Base-by-base conservation (phyloP, 352 stramenopile genomes). In the Globisporangium okanoganense region DNA sequence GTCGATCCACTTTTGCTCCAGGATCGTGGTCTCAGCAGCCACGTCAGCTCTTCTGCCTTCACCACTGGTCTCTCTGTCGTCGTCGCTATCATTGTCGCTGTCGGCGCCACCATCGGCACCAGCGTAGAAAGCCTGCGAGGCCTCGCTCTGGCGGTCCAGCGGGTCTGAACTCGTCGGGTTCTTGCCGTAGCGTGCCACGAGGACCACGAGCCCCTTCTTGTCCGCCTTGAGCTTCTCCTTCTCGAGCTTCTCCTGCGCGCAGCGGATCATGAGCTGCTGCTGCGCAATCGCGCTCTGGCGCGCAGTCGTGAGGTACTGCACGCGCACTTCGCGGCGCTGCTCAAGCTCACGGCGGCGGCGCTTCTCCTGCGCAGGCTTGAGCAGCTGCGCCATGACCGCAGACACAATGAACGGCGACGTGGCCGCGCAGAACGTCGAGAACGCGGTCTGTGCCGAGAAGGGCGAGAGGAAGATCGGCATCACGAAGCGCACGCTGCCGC, bases 401-500 rank as follows among this genome's bases (percentile, higher is more conserved):
- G 82, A 79, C 38, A 90, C 59, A 44, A 92, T 43, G 51, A 92
- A 89, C 2, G 82, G 85, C 13, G 79, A 77, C 4, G 85, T 92
- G 13, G 85, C 85, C 3, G 79, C 82, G 55, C 76, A 78, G 53
- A 94, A 92, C 13, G 85, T 90, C 54, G 81, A 78, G 48, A 85
- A 89, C 14, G 81, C 82, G 1, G 76, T 81, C 54, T 90, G 72
- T 7, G 66, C 67, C 5, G 76, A 87, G 64, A 92, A 90, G 7
- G 85, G 85, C 9, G 82, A 85, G 47, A 94, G 58, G 65, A 90
- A 90, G 67, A 94, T 89, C 16, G 85, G 85, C 62, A 92, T 67
- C 25, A 92, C 85, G 43, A 94, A 94, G 29, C 85, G 82, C 16
- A 94, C 81, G 66, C 72, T 90, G 45, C 85, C 85, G 22, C 85